Evolutionary conservation across 306 rosid species (phyloP).

Genomic region (Acacia confusa): DNA sequence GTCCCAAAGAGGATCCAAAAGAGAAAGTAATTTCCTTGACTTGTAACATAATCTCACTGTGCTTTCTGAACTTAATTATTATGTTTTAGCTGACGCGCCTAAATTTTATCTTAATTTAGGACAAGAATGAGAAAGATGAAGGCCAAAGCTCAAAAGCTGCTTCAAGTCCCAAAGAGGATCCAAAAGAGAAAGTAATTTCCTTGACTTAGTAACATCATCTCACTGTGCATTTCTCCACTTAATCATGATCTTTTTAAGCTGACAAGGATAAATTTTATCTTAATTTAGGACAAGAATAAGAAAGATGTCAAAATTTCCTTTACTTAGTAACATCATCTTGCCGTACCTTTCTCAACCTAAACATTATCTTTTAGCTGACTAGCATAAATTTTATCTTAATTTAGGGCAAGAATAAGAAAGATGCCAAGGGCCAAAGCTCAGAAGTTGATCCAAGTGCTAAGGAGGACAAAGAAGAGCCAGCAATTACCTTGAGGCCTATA

Average conservation of each 20-base stretch:
- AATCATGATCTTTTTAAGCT: background rate
- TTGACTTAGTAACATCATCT: background rate
- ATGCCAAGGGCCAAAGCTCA: slow-evolving; percentile 48
- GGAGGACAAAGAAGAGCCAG: slow-evolving; percentile 57
- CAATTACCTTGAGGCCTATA: slow-evolving; percentile 28
- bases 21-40: slow-evolving; percentile 43
- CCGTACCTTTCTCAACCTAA: background rate
- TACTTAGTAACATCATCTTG: background rate
- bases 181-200: slow-evolving; percentile 50
- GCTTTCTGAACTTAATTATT: background rate
- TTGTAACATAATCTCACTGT: background rate
- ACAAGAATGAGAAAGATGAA: slow-evolving; percentile 66
- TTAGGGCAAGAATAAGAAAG: slow-evolving; percentile 74
- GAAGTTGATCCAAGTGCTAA: slow-evolving; percentile 50
- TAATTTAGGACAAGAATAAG: slow-evolving; percentile 69
- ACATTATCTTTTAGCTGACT: background rate
- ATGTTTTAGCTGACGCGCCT: slow-evolving; percentile 1
- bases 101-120: slow-evolving; percentile 41
- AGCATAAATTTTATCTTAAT: slow-evolving; percentile 16
- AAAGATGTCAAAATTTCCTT: slow-evolving; percentile 40
- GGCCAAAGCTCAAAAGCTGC: slow-evolving; percentile 49
- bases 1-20: slow-evolving; percentile 51
- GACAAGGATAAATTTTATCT: slow-evolving; percentile 8
- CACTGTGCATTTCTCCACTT: background rate
- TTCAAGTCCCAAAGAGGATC: slow-evolving; percentile 49